phyloP scores from a whole-genome alignment of 129 eudicot species.

The Flaveria robusta region DNA sequence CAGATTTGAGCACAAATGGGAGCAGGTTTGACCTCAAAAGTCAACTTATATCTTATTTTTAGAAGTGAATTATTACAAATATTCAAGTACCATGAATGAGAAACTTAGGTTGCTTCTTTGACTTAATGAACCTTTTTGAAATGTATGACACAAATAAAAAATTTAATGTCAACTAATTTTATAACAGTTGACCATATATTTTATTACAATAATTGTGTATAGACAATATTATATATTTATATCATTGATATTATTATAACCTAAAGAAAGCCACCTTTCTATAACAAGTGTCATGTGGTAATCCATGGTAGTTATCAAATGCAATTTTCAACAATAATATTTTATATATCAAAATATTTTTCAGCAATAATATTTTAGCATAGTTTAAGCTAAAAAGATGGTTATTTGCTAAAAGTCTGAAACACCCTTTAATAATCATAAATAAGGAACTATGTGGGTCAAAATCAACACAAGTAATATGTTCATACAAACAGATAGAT shows the following conservation, averaged over 20 bases:
- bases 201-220: constrained; percentile 14
- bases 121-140: constrained; percentile 26
- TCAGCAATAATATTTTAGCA: not conserved
- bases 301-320: constrained; percentile 14
- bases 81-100: not conserved
- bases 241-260: constrained; percentile 26
- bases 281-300: constrained; percentile 33
- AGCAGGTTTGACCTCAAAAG: constrained; percentile 20
- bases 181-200: constrained; percentile 23
- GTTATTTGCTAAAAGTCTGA: not conserved
- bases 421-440: not conserved
- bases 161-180: not conserved
- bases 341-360: not conserved
- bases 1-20: not conserved
- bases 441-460: not conserved
- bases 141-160: constrained; percentile 19
- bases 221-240: constrained; percentile 22
- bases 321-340: constrained; percentile 4
- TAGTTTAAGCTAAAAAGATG: not conserved
- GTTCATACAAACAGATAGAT: not conserved
- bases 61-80: not conserved
- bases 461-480: not conserved
- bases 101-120: constrained; percentile 32
- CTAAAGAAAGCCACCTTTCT: constrained; percentile 21
- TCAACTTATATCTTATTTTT: constrained; percentile 11